Conservation (phyloP, 2,329 filamentous ascomycete species). For the Diaporthe eres region DNA sequence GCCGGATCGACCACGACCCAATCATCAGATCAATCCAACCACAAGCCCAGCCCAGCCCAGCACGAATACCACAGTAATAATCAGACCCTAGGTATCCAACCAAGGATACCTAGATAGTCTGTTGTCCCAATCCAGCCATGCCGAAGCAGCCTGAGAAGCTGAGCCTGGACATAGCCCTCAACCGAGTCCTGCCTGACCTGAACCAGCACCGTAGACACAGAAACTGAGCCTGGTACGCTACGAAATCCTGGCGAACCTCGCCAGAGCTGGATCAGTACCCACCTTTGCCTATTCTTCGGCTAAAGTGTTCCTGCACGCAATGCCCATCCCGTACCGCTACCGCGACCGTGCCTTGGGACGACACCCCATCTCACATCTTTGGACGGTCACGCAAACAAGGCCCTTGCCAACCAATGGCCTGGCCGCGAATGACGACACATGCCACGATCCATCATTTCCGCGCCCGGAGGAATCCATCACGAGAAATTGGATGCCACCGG, state of each 20-base stretch:
- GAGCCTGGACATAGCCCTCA: neutral
- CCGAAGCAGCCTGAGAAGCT: neutral
- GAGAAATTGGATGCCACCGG: slow-evolving; percentile 34
- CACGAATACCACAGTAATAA: neutral
- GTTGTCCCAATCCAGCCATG: neutral
- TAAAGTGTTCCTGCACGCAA: slow-evolving; percentile 31
- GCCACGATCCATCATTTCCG: slow-evolving; percentile 34
- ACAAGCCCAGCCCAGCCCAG: slow-evolving; percentile 11
- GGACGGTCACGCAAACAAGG: slow-evolving; percentile 32
- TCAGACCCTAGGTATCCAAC: neutral
- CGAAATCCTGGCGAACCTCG: neutral
- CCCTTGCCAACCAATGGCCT: slow-evolving; percentile 22
- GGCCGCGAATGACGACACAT: slow-evolving; percentile 33
- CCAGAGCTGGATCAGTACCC: slow-evolving; percentile 24
- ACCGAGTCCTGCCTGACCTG: neutral
- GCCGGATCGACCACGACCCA: slow-evolving; percentile 32
- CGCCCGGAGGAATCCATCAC: slow-evolving; percentile 33
- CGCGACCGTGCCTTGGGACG: slow-evolving; percentile 27
- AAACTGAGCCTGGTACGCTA: slow-evolving; percentile 1
- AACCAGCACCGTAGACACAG: slow-evolving; percentile 9
- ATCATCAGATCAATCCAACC: slow-evolving; percentile 27
- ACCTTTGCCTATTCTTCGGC: slow-evolving; percentile 34
- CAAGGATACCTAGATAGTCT: neutral
- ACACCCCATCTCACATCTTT: slow-evolving; percentile 35
- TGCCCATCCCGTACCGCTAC: slow-evolving; percentile 28